Percentiles rank a stretch among this genome's conserved stretches.
Conservation (phyloP, 2,329 filamentous ascomycete genomes). For the Talaromyces sp. region DNA sequence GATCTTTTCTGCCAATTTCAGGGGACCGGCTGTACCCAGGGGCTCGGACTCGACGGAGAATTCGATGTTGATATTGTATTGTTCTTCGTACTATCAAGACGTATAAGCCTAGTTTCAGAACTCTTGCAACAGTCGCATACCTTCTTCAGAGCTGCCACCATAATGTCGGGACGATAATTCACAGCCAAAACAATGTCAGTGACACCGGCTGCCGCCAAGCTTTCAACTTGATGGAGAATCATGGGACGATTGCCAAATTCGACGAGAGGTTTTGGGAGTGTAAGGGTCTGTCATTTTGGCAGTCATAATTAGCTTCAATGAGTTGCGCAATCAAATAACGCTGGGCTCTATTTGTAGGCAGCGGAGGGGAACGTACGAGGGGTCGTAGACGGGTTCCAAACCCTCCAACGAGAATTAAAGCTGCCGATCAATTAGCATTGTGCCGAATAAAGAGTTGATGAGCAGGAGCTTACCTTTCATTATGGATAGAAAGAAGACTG, state of each 20-base stretch:
- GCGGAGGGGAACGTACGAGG: constrained; percentile 62
- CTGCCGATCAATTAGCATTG: constrained; percentile 44
- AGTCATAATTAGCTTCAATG: neutral
- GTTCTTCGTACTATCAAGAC: constrained; percentile 69
- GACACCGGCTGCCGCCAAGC: constrained; percentile 85
- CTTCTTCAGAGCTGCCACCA: constrained; percentile 90
- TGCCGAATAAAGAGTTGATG: neutral
- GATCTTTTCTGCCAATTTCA: constrained; percentile 91
- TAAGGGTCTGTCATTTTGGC: constrained; percentile 70
- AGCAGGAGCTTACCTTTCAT: constrained; percentile 44
- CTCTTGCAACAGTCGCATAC: constrained; percentile 43
- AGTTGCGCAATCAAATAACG: constrained; percentile 16
- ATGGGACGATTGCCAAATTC: constrained; percentile 99
- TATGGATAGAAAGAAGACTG: constrained; percentile 17
- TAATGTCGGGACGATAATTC: constrained; percentile 97
- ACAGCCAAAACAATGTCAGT: constrained; percentile 97
- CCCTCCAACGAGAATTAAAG: constrained; percentile 97
- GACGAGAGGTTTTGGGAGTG: constrained; percentile 93
- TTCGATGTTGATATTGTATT: constrained; percentile 91
- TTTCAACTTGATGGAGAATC: constrained; percentile 98
- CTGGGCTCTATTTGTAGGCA: neutral
- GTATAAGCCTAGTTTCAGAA: neutral
- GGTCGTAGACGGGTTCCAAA: constrained; percentile 97
- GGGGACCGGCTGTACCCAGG: constrained; percentile 86
- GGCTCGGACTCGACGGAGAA: constrained; percentile 97